These are phyloP conservation scores for Hysterium pulicare DNA, from an alignment of 2,329 filamentous ascomycete genomes.

Conservation along the genomic window DNA sequence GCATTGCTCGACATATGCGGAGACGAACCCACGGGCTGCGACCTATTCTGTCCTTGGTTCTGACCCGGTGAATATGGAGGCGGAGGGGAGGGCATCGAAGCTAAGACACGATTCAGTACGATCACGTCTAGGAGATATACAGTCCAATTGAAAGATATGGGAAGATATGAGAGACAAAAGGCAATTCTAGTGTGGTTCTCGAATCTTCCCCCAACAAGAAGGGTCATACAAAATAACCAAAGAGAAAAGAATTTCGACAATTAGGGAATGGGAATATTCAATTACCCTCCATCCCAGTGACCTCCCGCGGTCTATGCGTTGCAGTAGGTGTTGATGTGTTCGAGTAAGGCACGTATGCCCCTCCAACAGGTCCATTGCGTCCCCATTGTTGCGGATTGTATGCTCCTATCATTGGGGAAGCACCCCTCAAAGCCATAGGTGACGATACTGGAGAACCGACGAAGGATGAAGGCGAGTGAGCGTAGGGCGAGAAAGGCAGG, in stretches of 20 bases:
- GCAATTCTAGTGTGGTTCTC: too few relatives aligned
- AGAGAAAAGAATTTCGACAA: background rate
- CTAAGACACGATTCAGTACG: too few relatives aligned
- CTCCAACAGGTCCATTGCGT: conserved; percentile 36
- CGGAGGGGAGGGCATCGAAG: conserved; percentile 49
- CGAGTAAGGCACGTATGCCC: conserved; percentile 35
- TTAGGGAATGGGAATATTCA: conserved; percentile 7
- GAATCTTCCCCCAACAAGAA: too few relatives aligned
- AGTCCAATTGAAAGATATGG: too few relatives aligned
- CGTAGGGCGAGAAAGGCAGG: conserved; percentile 37
- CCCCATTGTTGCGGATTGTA: conserved; percentile 53
- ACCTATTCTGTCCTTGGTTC: conserved; percentile 37
- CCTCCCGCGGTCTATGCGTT: conserved; percentile 32
- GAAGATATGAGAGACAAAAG: background rate
- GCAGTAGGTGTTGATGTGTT: conserved; percentile 24
- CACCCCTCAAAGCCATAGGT: conserved; percentile 36
- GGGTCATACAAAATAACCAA: background rate
- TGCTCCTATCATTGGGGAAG: conserved; percentile 31
- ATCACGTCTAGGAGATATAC: too few relatives aligned
- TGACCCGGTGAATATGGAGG: conserved; percentile 49
- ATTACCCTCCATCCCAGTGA: conserved; percentile 50
- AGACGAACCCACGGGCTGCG: conserved; percentile 34
- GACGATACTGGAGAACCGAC: conserved; percentile 21
- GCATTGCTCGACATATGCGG: conserved; percentile 33
- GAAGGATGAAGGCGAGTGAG: conserved; percentile 29